Conservation (phyloP, 176 grass and related monocot genomes). For the Lolium multiflorum region DNA sequence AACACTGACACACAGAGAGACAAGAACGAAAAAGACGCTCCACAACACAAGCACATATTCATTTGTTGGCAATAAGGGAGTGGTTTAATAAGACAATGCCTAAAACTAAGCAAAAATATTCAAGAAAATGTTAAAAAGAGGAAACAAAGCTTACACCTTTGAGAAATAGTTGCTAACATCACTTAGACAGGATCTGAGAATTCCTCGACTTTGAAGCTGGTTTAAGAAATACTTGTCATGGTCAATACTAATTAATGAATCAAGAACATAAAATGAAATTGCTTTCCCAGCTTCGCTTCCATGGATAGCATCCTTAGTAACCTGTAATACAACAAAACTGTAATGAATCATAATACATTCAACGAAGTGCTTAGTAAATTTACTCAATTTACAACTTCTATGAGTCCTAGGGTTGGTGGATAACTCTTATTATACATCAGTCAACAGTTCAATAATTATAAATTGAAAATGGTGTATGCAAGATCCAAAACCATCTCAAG, state of each 20-base stretch:
- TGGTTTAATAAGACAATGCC: conserved; percentile 17
- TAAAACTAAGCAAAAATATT: not conserved
- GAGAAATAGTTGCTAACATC: conserved; percentile 83
- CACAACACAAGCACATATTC: not conserved
- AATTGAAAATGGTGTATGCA: not conserved
- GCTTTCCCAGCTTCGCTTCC: conserved; percentile 94
- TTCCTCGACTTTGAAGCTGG: conserved; percentile 93
- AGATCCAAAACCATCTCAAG: not conserved
- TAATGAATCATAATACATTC: conserved; percentile 27
- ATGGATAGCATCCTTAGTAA: conserved; percentile 86
- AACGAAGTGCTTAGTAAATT: conserved; percentile 30
- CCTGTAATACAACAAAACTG: conserved; percentile 55
- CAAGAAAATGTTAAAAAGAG: conserved; percentile 8
- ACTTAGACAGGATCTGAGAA: conserved; percentile 78
- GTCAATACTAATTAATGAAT: conserved; percentile 88
- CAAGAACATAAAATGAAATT: conserved; percentile 88
- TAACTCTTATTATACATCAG: conserved; percentile 2
- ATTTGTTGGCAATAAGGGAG: not conserved
- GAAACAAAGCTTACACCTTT: conserved; percentile 63
- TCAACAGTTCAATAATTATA: conserved; percentile 15
- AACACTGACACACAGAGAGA: not conserved
- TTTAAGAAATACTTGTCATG: conserved; percentile 91
- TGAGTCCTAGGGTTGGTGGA: conserved; percentile 8
- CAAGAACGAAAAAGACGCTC: not conserved
- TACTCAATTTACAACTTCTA: conserved; percentile 11